Evolutionary conservation across 306 rosid genomes (phyloP).

Genomic region (Luffa acutangula): DNA sequence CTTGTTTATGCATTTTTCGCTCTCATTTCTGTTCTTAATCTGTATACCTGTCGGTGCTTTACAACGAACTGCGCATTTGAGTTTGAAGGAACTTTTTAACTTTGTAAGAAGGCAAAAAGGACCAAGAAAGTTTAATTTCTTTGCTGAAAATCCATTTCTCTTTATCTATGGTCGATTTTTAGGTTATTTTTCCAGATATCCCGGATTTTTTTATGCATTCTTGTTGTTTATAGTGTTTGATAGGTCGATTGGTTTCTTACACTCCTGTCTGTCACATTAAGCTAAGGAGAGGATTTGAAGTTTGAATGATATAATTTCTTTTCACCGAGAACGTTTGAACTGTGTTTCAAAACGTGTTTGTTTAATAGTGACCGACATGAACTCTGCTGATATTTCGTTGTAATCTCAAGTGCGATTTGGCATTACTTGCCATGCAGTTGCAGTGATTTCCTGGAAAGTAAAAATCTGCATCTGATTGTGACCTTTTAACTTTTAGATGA

Average conservation of each 20-base stretch:
- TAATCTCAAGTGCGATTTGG: not conserved
- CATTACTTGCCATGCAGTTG: not conserved
- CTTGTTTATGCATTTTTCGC: not conserved
- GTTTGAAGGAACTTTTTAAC: not conserved
- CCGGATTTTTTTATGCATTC: not conserved
- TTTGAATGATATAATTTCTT: not conserved
- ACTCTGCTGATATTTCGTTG: not conserved
- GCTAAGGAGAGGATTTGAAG: not conserved
- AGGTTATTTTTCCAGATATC: not conserved
- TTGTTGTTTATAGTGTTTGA: not conserved
- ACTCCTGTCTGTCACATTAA: not conserved
- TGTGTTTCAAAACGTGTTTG: not conserved
- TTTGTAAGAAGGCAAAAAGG: not conserved
- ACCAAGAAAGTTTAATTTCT: not conserved
- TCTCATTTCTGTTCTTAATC: not conserved
- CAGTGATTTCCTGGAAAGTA: not conserved
- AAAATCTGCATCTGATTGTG: not conserved
- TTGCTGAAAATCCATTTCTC: not conserved
- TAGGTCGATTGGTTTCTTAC: not conserved
- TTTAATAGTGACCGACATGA: not conserved
- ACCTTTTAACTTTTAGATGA: not conserved
- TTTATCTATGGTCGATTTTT: not conserved
- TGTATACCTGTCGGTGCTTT: not conserved
- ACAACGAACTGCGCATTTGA: not conserved
- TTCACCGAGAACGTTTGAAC: not conserved